These are phyloP conservation scores for Pseudopyricularia javanii DNA, from an alignment of 2,329 filamentous ascomycete species.

Conservation along the genomic window DNA sequence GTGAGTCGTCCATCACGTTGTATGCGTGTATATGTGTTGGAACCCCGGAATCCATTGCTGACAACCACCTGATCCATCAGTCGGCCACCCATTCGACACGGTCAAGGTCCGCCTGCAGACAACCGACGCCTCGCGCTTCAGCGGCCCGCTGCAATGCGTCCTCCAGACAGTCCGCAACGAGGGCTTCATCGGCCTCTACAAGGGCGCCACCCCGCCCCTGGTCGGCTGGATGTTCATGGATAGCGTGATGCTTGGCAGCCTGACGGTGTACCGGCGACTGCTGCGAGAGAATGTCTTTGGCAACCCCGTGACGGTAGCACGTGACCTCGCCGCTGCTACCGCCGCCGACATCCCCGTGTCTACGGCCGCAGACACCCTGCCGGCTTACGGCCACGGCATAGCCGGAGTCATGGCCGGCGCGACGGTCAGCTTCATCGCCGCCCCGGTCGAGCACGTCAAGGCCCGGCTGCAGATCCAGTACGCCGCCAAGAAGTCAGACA, in stretches of 20 bases:
- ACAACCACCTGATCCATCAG: slow-evolving; percentile 16
- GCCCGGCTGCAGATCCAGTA: slow-evolving; percentile 92
- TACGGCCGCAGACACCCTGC: slow-evolving; percentile 37
- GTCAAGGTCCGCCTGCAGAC: slow-evolving; percentile 95
- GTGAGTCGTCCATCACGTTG: slow-evolving; percentile 32
- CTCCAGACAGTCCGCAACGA: slow-evolving; percentile 77
- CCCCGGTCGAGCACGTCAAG: slow-evolving; percentile 91
- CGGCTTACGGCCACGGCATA: slow-evolving; percentile 70
- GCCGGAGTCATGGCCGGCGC: slow-evolving; percentile 78
- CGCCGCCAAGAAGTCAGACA: slow-evolving; percentile 60
- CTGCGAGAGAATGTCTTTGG: slow-evolving; percentile 71
- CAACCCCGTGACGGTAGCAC: slow-evolving; percentile 19
- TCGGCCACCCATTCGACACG: slow-evolving; percentile 78
- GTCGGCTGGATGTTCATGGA: slow-evolving; percentile 99
- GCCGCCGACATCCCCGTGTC: slow-evolving; percentile 15
- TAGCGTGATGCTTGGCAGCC: slow-evolving; percentile 73
- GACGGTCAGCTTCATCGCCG: slow-evolving; percentile 86
- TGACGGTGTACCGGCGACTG: slow-evolving; percentile 80
- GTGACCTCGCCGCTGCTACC: slow-evolving; percentile 3
- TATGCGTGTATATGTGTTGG: not conserved
- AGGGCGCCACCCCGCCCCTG: slow-evolving; percentile 82
- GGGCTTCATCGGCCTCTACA: slow-evolving; percentile 78
- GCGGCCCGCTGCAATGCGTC: slow-evolving; percentile 75
- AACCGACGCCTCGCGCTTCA: slow-evolving; percentile 63
- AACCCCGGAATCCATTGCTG: not conserved